These are phyloP conservation scores for Leccinum laetum DNA, from an alignment of 1,284 basidiomycete species.

Conservation along the genomic window DNA sequence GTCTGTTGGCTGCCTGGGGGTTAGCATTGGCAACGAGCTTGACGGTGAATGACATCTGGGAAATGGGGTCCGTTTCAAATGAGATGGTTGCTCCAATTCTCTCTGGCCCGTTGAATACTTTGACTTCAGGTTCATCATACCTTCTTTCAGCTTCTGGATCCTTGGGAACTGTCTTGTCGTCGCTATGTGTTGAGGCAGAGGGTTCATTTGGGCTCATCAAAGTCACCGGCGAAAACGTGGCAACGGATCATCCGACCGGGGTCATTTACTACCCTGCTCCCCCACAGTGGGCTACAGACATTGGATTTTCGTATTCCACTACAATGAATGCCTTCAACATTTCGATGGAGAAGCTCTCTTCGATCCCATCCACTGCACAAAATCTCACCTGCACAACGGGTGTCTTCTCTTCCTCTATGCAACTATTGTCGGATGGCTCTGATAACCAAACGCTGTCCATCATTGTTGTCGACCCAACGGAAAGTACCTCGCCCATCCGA, in stretches of 20 bases:
- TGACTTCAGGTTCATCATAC: constrained; percentile 5
- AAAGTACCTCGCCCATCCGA: background rate
- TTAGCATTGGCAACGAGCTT: constrained; percentile 16
- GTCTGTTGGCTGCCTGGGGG: constrained; percentile 11
- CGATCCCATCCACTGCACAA: constrained; percentile 13
- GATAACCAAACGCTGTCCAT: constrained; percentile 15
- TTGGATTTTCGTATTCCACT: constrained; percentile 4
- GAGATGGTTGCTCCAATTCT: background rate
- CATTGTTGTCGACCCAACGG: background rate
- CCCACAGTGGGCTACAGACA: background rate
- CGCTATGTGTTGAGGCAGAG: constrained; percentile 5
- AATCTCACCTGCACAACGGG: constrained; percentile 5
- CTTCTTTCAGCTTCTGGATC: constrained; percentile 1
- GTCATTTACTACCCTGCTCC: constrained; percentile 19
- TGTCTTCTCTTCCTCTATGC: no score
- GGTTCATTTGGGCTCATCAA: constrained; percentile 11
- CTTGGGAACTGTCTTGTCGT: constrained; percentile 5
- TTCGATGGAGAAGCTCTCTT: constrained; percentile 13
- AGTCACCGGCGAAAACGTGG: background rate
- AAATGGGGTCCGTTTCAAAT: background rate
- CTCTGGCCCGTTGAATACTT: constrained; percentile 8
- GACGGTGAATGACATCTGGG: constrained; percentile 15
- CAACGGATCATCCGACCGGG: background rate
- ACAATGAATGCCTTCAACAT: constrained; percentile 21
- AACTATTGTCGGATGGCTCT: constrained; percentile 8